Conservation (phyloP, 1,284 basidiomycete genomes). For the Jaminaea rosea region DNA sequence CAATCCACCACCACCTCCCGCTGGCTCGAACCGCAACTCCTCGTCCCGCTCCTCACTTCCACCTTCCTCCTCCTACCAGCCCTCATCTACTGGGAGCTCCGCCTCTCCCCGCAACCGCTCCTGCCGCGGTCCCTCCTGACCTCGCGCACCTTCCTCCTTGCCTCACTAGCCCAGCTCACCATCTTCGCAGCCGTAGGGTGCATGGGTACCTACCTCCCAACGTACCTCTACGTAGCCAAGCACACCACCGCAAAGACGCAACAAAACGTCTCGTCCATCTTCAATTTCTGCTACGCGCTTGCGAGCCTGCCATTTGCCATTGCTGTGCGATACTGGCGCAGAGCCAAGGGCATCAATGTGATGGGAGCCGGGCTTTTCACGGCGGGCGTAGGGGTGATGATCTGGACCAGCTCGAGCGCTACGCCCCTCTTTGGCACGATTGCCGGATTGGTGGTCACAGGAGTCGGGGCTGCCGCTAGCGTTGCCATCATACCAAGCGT, state of each 20-base stretch:
- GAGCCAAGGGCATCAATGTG: slow-evolving; percentile 6
- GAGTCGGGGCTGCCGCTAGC: slow-evolving; percentile 8
- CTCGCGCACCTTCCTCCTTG: background rate
- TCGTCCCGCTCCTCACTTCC: background rate
- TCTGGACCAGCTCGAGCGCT: background rate
- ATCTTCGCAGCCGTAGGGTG: background rate
- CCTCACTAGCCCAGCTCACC: background rate
- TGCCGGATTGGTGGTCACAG: slow-evolving; percentile 9
- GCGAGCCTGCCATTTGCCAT: slow-evolving; percentile 8
- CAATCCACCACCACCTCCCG: background rate
- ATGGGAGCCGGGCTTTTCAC: slow-evolving; percentile 6
- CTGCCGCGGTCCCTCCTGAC: background rate
- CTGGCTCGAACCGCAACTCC: background rate
- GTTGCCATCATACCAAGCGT: slow-evolving; percentile 8
- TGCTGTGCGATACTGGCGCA: slow-evolving; percentile 6
- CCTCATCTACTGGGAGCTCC: background rate
- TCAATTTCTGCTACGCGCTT: slow-evolving; percentile 7
- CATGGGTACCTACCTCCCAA: slow-evolving; percentile 4
- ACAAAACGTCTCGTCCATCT: slow-evolving; percentile 12
- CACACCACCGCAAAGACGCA: slow-evolving; percentile 3
- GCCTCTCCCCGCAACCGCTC: background rate
- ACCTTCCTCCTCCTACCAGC: background rate
- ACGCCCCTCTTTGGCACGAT: slow-evolving; percentile 4
- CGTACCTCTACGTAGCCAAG: slow-evolving; percentile 14
- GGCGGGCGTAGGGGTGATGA: slow-evolving; percentile 11